Evolutionary conservation across 2,329 filamentous ascomycete genomes (phyloP), one percentile per base, ranked within the genome.

Genomic region (Cladosporium halotolerans): DNA sequence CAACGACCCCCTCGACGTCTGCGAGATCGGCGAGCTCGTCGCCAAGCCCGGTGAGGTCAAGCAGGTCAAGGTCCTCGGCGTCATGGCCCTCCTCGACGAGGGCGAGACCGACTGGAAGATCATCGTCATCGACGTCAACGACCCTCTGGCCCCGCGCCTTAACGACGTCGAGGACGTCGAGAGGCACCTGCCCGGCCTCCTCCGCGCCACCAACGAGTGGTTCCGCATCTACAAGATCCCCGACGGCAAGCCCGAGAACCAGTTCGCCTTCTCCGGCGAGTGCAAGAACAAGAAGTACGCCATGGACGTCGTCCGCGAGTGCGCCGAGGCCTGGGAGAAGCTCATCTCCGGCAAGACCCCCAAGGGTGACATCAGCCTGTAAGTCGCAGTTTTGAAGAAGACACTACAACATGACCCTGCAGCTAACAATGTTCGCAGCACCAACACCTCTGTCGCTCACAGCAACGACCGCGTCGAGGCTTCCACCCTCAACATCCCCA

Each of bases 201-300:
- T 99, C 73, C 88, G 93, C 64, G 93, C 93, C 71, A 97, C 92
- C 72, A 99, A 99, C 72, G 93, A 99, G 81, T 99, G 93, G 93
- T 99, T 99, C 90, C 90, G 93, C 75, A 99, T 99, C 84, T 99
- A 99, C 87, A 99, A 99, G 83, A 99, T 99, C 77, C 93, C 93
- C 71, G 93, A 99, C 72, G 93, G 93, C 81, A 99, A 99, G 90
- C 91, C 92, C 68, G 93, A 99, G 87, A 99, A 99, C 85, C 93
- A 97, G 80, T 99, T 99, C 71, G 93, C 93, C 68, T 99, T 99
- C 81, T 96, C 91, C 56, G 93, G 93, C 79, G 93, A 99, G 82
- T 97, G 92, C 88, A 99, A 99, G 87, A 99, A 99, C 86, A 95
- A 91, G 85, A 89, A 87, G 87, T 96, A 97, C 75, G 93, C 93